These are phyloP conservation scores for Paradendryphiella salina DNA, from an alignment of 2,329 filamentous ascomycete genomes.

Conservation along the genomic window DNA sequence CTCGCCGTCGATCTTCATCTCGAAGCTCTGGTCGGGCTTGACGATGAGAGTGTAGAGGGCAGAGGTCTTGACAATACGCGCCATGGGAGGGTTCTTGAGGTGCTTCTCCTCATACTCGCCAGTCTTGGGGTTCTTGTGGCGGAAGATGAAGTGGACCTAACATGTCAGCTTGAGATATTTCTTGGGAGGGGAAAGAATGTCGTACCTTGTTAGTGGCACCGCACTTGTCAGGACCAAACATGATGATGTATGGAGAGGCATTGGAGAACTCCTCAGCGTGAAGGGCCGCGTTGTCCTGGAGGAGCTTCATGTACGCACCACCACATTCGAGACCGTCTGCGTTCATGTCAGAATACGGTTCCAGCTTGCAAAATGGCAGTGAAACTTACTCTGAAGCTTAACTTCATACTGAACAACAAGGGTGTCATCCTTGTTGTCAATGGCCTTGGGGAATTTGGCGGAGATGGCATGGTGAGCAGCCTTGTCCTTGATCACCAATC, in stretches of 20 bases:
- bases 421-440: constrained; percentile 96
- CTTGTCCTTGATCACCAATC: constrained; percentile 95
- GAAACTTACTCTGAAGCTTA: constrained; percentile 88
- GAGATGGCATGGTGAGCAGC: constrained; percentile 99
- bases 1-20: constrained; percentile 89
- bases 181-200: background rate
- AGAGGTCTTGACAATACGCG: constrained; percentile 86
- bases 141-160: constrained; percentile 89
- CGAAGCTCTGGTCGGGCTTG: constrained; percentile 92
- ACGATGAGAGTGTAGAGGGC: constrained; percentile 97
- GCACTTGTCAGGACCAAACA: constrained; percentile 99
- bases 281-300: constrained; percentile 95
- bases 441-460: constrained; percentile 94
- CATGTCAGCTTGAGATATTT: constrained; percentile 24
- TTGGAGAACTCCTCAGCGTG: constrained; percentile 98
- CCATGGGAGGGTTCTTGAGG: constrained; percentile 78
- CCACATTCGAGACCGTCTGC: constrained; percentile 93
- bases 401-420: constrained; percentile 99
- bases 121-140: constrained; percentile 99
- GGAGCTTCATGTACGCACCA: constrained; percentile 98
- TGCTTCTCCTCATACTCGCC: constrained; percentile 99
- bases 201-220: constrained; percentile 95
- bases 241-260: constrained; percentile 96
- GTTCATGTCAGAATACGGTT: constrained; percentile 35
- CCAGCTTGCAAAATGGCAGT: too few species aligned